These are phyloP conservation scores for Singerocomus inundabilis DNA, from an alignment of 1,284 basidiomycete species.

Conservation along the genomic window DNA sequence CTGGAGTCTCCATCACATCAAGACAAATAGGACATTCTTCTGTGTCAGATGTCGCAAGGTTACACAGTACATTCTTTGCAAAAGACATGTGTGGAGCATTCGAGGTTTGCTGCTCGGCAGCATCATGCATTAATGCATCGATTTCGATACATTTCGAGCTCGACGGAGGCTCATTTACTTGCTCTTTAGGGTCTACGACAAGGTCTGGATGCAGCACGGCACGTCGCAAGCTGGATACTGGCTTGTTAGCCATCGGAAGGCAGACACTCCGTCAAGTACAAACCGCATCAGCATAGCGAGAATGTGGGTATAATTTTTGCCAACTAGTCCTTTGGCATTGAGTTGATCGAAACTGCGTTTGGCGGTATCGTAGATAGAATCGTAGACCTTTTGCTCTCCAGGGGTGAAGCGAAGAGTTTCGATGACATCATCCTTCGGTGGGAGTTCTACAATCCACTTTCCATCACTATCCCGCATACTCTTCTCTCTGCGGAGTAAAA, in stretches of 20 bases:
- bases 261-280: neutral
- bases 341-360: constrained; percentile 75
- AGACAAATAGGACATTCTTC: constrained; percentile 83
- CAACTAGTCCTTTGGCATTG: constrained; percentile 72
- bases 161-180: constrained; percentile 40
- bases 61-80: constrained; percentile 64
- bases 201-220: constrained; percentile 85
- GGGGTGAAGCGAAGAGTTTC: constrained; percentile 76
- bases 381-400: constrained; percentile 79
- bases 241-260: neutral
- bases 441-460: constrained; percentile 85
- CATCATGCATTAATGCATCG: constrained; percentile 61
- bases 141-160: constrained; percentile 46
- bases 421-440: constrained; percentile 73
- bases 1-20: constrained; percentile 66
- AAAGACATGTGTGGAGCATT: constrained; percentile 45
- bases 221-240: constrained; percentile 63
- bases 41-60: constrained; percentile 42
- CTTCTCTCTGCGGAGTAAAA: constrained; percentile 92
- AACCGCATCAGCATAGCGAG: constrained; percentile 90
- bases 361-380: constrained; percentile 66
- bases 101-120: constrained; percentile 45
- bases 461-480: constrained; percentile 89
- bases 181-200: constrained; percentile 53
- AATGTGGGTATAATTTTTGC: constrained; percentile 87